These are phyloP conservation scores for Colletotrichum sansevieriae DNA, from an alignment of 2,329 filamentous ascomycete genomes.

Conservation along the genomic window DNA sequence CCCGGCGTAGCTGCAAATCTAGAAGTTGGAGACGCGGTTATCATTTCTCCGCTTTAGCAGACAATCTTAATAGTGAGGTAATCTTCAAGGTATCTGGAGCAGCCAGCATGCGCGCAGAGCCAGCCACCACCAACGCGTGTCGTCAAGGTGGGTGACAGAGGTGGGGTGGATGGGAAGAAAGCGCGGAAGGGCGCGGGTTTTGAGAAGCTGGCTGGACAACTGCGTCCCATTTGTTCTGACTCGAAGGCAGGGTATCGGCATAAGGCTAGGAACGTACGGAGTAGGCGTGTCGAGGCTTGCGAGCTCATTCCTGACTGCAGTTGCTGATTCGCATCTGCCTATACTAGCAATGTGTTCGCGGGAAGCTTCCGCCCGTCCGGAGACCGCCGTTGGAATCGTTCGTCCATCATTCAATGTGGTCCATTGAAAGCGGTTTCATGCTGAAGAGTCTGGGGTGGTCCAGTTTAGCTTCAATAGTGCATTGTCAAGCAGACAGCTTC, in stretches of 20 bases:
- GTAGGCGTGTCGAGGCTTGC: too few species aligned
- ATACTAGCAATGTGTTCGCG: not conserved
- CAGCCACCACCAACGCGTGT: conserved; percentile 11
- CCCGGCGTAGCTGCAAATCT: conserved; percentile 16
- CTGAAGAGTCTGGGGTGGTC: conserved; percentile 19
- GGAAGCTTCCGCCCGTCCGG: conserved; percentile 15
- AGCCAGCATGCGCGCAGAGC: conserved; percentile 15
- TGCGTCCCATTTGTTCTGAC: conserved; percentile 33
- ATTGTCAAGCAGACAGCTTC: not conserved
- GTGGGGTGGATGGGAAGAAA: conserved; percentile 15
- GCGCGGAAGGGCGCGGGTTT: not conserved
- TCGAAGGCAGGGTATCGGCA: conserved; percentile 19
- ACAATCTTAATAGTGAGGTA: conserved; percentile 12
- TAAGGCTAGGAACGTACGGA: not conserved
- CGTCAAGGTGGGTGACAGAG: conserved; percentile 25
- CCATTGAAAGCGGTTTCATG: not conserved
- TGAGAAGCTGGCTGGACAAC: not conserved
- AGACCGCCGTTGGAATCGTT: not conserved
- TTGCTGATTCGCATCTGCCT: conserved; percentile 1
- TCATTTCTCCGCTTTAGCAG: conserved; percentile 9
- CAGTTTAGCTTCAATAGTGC: conserved; percentile 3
- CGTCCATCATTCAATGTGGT: not conserved
- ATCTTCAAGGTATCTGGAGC: conserved; percentile 30
- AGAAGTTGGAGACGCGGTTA: conserved; percentile 8
- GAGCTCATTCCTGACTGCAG: conserved; percentile 8